Evolutionary conservation across 2,329 filamentous ascomycete genomes (phyloP).

Genomic region (Cephalotrichum gorgonifer): DNA sequence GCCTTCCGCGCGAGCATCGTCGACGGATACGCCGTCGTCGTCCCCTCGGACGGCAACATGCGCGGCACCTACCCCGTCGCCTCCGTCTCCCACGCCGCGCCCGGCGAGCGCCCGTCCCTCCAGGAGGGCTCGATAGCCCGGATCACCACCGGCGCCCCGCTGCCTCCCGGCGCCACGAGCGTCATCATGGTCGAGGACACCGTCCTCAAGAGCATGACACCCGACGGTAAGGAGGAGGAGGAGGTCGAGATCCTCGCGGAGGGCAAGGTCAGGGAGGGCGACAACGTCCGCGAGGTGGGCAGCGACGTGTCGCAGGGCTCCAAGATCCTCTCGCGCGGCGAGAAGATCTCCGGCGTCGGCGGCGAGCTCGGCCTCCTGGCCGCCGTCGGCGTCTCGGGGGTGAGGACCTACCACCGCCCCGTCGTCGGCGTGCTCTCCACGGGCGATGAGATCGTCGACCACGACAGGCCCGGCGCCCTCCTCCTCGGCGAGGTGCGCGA

Average conservation of each 20-base stretch:
- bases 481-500: constrained; percentile 80
- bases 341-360: constrained; percentile 75
- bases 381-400: constrained; percentile 64
- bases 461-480: constrained; percentile 52
- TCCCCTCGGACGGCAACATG: constrained; percentile 48
- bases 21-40: constrained; percentile 85
- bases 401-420: constrained; percentile 66
- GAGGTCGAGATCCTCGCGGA: constrained; percentile 79
- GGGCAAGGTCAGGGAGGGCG: constrained; percentile 55
- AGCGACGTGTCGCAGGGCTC: constrained; percentile 69
- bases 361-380: constrained; percentile 87
- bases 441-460: constrained; percentile 83
- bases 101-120: constrained; percentile 47
- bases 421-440: constrained; percentile 83
- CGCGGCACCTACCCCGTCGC: constrained; percentile 80
- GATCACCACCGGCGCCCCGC: constrained; percentile 88
- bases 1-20: constrained; percentile 95
- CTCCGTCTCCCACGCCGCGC: constrained; percentile 75
- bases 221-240: constrained; percentile 74
- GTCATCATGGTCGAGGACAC: constrained; percentile 95
- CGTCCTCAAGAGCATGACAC: constrained; percentile 60
- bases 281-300: constrained; percentile 86
- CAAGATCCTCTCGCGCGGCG: constrained; percentile 63
- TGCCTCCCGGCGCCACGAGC: constrained; percentile 79
- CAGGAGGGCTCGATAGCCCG: constrained; percentile 69